Percentiles rank a stretch among this genome's conserved stretches.
phyloP scores from a whole-genome alignment of 345 rosid species.

The Pelargonium nanum region DNA sequence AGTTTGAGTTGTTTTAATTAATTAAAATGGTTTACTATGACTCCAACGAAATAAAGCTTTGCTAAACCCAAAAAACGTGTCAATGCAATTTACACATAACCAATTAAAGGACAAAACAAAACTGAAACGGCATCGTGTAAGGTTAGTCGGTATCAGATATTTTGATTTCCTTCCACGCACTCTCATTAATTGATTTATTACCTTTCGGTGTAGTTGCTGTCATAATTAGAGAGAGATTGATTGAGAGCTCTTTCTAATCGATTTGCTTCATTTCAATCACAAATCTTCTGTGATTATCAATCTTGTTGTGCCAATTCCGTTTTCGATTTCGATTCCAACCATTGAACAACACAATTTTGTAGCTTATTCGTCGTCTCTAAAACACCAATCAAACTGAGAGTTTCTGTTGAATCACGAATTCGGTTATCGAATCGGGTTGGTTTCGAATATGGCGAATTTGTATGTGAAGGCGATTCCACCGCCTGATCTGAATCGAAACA shows the following conservation, averaged over 20 bases:
- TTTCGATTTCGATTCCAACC: too few species aligned
- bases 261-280: neutral
- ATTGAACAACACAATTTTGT: too few species aligned
- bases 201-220: neutral
- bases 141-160: neutral
- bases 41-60: too few species aligned
- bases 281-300: too few species aligned
- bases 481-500: conserved; percentile 44
- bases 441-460: conserved; percentile 28
- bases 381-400: neutral
- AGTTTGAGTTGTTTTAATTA: too few species aligned
- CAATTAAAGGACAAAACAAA: too few species aligned
- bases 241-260: neutral
- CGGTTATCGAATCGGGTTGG: conserved; percentile 22
- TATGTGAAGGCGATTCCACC: conserved; percentile 44
- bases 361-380: neutral
- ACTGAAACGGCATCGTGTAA: neutral
- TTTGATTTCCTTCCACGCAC: neutral
- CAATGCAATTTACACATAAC: too few species aligned
- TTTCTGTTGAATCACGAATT: conserved; percentile 6
- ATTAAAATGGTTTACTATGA: too few species aligned
- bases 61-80: too few species aligned
- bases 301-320: too few species aligned
- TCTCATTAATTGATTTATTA: neutral
- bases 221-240: neutral